Evolutionary conservation across 495 filamentous ascomycete species (phyloP).

Genomic region (Stereocaulon alpinum): DNA sequence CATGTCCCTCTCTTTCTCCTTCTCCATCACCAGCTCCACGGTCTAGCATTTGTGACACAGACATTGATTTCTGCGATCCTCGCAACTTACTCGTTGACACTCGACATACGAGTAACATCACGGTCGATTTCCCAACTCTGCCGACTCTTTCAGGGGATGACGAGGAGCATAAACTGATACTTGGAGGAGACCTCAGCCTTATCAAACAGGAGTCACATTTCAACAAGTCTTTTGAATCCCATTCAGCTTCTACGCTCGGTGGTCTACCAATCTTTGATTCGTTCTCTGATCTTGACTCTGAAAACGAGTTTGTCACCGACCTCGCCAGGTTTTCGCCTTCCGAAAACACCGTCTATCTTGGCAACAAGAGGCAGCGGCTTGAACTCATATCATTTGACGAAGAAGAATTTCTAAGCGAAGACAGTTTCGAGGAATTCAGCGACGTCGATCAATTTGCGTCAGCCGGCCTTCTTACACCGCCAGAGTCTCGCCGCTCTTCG

Average conservation of each 20-base stretch:
- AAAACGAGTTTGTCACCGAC: slow-evolving; percentile 75
- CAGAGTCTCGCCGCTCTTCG: slow-evolving; percentile 24
- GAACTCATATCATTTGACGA: slow-evolving; percentile 58
- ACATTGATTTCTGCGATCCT: slow-evolving; percentile 85
- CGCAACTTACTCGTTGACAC: slow-evolving; percentile 77
- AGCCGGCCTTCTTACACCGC: slow-evolving; percentile 38
- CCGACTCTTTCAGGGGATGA: slow-evolving; percentile 64
- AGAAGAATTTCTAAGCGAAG: slow-evolving; percentile 64
- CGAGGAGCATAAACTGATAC: slow-evolving; percentile 64
- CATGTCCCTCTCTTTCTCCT: slow-evolving; percentile 70
- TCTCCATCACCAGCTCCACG: slow-evolving; percentile 62
- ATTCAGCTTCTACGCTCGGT: slow-evolving; percentile 39
- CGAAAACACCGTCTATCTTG: slow-evolving; percentile 51
- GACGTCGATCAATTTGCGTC: slow-evolving; percentile 50
- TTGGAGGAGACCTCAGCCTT: slow-evolving; percentile 55
- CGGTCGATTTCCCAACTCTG: slow-evolving; percentile 57
- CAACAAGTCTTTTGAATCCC: slow-evolving; percentile 34
- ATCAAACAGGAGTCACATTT: slow-evolving; percentile 40
- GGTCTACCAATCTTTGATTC: slow-evolving; percentile 72
- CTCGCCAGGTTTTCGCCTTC: slow-evolving; percentile 60
- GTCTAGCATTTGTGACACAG: slow-evolving; percentile 55
- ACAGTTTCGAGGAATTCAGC: slow-evolving; percentile 65
- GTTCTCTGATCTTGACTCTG: slow-evolving; percentile 83
- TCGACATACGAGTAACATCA: slow-evolving; percentile 40
- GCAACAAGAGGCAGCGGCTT: slow-evolving; percentile 70